These are phyloP conservation scores for Lignosus rhinocerotis DNA, from an alignment of 1,284 basidiomycete species.

Conservation along the genomic window DNA sequence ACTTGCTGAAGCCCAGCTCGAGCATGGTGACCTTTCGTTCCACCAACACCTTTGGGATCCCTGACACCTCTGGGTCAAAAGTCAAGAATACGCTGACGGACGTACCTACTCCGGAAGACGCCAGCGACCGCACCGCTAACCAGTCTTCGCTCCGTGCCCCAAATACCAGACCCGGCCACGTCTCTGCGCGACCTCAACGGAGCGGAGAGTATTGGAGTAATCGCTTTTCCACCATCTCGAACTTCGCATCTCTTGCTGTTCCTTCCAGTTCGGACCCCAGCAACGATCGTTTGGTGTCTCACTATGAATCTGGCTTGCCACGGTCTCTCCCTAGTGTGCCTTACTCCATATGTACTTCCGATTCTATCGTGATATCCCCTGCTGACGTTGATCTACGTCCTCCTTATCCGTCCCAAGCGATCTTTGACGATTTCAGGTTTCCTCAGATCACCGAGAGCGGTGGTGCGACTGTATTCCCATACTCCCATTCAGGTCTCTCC, in stretches of 20 bases:
- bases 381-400: background rate
- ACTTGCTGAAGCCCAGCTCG: slow-evolving; percentile 14
- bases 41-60: slow-evolving; percentile 30
- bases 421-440: slow-evolving; percentile 2
- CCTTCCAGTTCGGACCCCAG: slow-evolving; percentile 24
- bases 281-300: slow-evolving; percentile 2
- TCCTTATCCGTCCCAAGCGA: slow-evolving; percentile 2
- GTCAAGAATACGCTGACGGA: background rate
- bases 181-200: slow-evolving; percentile 8
- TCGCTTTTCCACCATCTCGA: slow-evolving; percentile 14
- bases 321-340: slow-evolving; percentile 3
- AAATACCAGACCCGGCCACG: slow-evolving; percentile 1
- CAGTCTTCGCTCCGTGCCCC: background rate
- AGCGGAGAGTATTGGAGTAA: slow-evolving; percentile 19
- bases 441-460: background rate
- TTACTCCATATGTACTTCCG: slow-evolving; percentile 8
- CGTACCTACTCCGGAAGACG: slow-evolving; percentile 1
- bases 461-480: background rate
- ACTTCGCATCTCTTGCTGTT: slow-evolving; percentile 24
- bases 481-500: slow-evolving; percentile 11
- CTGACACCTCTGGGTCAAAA: background rate
- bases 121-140: slow-evolving; percentile 10
- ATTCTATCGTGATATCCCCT: slow-evolving; percentile 18
- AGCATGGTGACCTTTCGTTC: slow-evolving; percentile 25
- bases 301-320: background rate